Evolutionary conservation across 1,284 basidiomycete genomes (phyloP).

Genomic region (Neotropicomus parvogracilis): DNA sequence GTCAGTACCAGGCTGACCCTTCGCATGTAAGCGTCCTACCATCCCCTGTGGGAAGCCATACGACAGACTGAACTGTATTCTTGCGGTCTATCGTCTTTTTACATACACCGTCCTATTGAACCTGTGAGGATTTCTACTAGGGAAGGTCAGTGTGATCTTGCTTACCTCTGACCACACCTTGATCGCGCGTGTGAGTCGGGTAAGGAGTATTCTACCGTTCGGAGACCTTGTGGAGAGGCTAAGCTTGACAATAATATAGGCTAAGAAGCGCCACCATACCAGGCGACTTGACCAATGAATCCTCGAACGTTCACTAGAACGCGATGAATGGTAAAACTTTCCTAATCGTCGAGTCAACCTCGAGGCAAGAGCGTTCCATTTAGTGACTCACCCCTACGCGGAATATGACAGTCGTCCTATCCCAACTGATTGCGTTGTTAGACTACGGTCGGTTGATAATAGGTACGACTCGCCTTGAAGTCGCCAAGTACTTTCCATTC

Average conservation of each 20-base stretch:
- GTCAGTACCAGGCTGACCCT: constrained; percentile 14
- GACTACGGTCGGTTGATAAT: background rate
- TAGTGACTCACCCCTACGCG: constrained; percentile 53
- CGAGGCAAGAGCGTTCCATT: constrained; percentile 7
- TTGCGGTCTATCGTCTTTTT: constrained; percentile 65
- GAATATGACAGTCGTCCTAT: constrained; percentile 71
- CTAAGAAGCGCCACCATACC: constrained; percentile 39
- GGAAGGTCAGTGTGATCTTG: constrained; percentile 30
- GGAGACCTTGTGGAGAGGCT: constrained; percentile 53
- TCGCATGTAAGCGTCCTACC: constrained; percentile 37
- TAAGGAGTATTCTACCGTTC: constrained; percentile 57
- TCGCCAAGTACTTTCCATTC: constrained; percentile 38
- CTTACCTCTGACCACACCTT: constrained; percentile 77
- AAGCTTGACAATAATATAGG: constrained; percentile 1
- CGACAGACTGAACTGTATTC: constrained; percentile 59
- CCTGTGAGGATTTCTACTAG: constrained; percentile 13
- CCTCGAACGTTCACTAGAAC: constrained; percentile 69
- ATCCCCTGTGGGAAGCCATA: constrained; percentile 68
- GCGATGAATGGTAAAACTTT: constrained; percentile 57
- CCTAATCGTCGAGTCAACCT: constrained; percentile 35
- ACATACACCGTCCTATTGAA: constrained; percentile 63
- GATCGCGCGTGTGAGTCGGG: constrained; percentile 65
- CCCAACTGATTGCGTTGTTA: constrained; percentile 53
- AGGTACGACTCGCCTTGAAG: constrained; percentile 29
- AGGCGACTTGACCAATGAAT: constrained; percentile 77